These are phyloP conservation scores for Neocallimastix lanati DNA, from an alignment of 192 early-diverging fungal genomes.

Conservation along the genomic window DNA sequence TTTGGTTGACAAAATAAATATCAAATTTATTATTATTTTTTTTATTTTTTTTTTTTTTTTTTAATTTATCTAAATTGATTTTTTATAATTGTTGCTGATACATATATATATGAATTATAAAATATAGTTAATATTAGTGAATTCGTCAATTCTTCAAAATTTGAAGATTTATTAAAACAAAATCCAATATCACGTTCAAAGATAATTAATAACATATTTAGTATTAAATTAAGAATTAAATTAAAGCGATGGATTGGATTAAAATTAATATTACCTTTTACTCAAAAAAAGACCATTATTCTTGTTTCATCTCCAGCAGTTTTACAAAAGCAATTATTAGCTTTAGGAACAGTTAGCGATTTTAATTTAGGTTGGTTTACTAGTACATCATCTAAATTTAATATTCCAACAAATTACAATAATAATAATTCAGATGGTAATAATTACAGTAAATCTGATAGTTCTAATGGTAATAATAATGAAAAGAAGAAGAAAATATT, in stretches of 20 bases:
- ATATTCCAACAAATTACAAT: too few species aligned
- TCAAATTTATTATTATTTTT: too few species aligned
- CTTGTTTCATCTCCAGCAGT: not conserved
- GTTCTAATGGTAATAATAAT: not conserved
- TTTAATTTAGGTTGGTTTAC: not conserved
- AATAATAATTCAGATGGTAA: too few species aligned
- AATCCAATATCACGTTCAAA: not conserved
- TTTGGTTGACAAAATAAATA: too few species aligned
- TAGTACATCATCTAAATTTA: too few species aligned
- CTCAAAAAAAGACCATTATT: not conserved
- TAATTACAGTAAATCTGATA: not conserved
- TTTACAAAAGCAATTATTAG: not conserved
- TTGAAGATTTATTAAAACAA: not conserved
- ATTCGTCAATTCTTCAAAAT: not conserved
- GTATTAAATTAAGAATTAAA: not conserved
- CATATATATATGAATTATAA: too few species aligned
- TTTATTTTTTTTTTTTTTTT: too few species aligned
- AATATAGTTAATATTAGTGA: not conserved
- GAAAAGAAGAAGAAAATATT: not conserved
- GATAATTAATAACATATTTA: not conserved
- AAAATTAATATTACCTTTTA: not conserved
- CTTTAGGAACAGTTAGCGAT: not conserved
- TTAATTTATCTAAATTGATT: too few species aligned
- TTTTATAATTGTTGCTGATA: too few species aligned
- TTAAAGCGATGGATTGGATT: not conserved